A percentile compares a stretch with the other conserved stretches of the same genome.
Conservation (phyloP, 306 rosid species). For the Castanea mollissima region DNA sequence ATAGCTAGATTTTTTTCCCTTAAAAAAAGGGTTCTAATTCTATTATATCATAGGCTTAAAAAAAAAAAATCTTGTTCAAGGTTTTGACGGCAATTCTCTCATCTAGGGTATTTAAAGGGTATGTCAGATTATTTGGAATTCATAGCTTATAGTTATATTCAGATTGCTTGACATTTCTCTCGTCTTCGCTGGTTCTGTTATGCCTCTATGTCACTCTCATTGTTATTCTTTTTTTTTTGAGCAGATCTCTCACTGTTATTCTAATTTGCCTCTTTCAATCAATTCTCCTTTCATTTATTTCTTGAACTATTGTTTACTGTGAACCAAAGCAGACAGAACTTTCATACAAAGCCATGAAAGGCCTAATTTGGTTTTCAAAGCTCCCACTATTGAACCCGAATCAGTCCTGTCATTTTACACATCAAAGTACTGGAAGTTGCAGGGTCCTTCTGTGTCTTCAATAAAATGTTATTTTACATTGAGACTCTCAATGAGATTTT, state of each 20-base stretch:
- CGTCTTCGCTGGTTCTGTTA: too few species aligned
- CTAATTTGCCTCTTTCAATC: not conserved
- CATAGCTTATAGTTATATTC: not conserved
- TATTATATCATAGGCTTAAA: not conserved
- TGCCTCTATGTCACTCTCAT: not conserved
- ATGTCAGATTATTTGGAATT: not conserved
- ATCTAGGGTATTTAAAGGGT: not conserved
- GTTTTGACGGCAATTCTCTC: not conserved
- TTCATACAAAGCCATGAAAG: not conserved
- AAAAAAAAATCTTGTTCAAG: not conserved
- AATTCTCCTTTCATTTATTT: not conserved
- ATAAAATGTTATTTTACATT: not conserved
- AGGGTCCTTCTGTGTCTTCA: not conserved
- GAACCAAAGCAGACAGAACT: not conserved
- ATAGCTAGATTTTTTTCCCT: not conserved
- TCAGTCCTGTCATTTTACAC: not conserved
- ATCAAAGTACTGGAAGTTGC: not conserved
- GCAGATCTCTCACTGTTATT: not conserved
- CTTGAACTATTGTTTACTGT: not conserved
- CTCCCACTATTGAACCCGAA: not conserved
- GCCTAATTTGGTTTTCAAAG: not conserved
- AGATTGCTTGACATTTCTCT: not conserved
- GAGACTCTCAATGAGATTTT: not conserved
- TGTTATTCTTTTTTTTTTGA: not conserved
- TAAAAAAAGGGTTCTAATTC: not conserved